phyloP scores from a whole-genome alignment of 108 stramenopile genomes.

The Fistulifera pelliculosa region DNA sequence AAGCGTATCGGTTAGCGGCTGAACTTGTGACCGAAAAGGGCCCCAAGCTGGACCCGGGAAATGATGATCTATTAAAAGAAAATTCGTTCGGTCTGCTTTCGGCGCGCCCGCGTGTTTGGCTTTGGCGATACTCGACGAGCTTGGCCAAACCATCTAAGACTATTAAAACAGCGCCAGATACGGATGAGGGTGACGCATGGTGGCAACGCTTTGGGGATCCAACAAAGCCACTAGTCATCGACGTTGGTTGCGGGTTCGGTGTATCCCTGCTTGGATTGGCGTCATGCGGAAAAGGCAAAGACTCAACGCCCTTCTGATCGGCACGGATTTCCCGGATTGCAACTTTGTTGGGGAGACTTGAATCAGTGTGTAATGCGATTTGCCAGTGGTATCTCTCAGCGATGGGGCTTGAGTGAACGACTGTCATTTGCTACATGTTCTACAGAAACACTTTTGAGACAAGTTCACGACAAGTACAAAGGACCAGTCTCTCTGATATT shows the following conservation, averaged over 20 bases:
- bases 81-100: conserved; percentile 24
- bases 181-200: not conserved
- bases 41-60: not conserved
- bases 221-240: conserved; percentile 47
- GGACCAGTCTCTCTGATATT: conserved; percentile 38
- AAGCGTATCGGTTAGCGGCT: conserved; percentile 3
- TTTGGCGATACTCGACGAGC: conserved; percentile 61
- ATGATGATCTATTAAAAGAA: not conserved
- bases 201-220: conserved; percentile 26
- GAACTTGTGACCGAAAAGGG: not conserved
- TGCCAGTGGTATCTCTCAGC: conserved; percentile 32
- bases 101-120: conserved; percentile 36
- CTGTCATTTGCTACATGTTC: conserved; percentile 38
- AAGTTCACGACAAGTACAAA: conserved; percentile 36
- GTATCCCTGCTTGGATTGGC: conserved; percentile 57
- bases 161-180: too few species aligned
- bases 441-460: conserved; percentile 38
- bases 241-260: conserved; percentile 78
- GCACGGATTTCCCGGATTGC: conserved; percentile 10
- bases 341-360: conserved; percentile 72
- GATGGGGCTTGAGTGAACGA: conserved; percentile 32
- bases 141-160: conserved; percentile 15
- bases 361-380: conserved; percentile 47
- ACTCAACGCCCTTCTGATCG: not conserved
- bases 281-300: not conserved